phyloP scores from a whole-genome alignment of 2,329 filamentous ascomycete genomes.

The Pseudogymnoascus sp. region DNA sequence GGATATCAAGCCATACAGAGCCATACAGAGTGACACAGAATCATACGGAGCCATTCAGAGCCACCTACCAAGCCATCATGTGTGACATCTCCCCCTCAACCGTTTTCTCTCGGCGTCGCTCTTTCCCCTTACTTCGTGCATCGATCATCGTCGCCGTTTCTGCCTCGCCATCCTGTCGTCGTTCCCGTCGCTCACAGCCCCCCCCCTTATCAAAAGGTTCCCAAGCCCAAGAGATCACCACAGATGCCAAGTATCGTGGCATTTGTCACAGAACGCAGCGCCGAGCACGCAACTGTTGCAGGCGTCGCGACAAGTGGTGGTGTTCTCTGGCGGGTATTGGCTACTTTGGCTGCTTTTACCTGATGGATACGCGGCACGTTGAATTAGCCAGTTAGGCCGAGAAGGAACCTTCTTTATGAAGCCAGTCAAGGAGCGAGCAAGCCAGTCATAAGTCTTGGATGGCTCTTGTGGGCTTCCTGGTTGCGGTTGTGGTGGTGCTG shows the following conservation, averaged over 20 bases:
- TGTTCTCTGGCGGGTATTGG: not conserved
- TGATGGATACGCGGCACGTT: not conserved
- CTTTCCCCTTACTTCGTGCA: not conserved
- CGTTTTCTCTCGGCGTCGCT: not conserved
- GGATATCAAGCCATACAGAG: not conserved
- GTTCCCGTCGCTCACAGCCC: not conserved
- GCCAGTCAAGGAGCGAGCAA: not conserved
- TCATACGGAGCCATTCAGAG: not conserved
- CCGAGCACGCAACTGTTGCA: conserved; percentile 56
- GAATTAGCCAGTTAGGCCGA: not conserved
- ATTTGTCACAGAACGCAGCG: conserved; percentile 53
- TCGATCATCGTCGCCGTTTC: not conserved
- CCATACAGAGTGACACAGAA: not conserved
- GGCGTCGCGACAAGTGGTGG: not conserved
- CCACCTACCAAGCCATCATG: not conserved
- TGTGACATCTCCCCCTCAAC: not conserved
- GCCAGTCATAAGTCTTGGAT: not conserved
- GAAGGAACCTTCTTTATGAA: conserved; percentile 1
- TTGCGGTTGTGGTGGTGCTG: not conserved
- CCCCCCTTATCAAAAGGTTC: not conserved
- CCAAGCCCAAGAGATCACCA: not conserved
- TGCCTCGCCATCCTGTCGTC: not conserved
- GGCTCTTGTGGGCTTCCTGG: not conserved
- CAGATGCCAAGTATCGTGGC: conserved; percentile 1
- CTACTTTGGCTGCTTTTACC: not conserved